Conservation (phyloP, 2,329 filamentous ascomycete genomes). For the Scolecobasidium constrictum region DNA sequence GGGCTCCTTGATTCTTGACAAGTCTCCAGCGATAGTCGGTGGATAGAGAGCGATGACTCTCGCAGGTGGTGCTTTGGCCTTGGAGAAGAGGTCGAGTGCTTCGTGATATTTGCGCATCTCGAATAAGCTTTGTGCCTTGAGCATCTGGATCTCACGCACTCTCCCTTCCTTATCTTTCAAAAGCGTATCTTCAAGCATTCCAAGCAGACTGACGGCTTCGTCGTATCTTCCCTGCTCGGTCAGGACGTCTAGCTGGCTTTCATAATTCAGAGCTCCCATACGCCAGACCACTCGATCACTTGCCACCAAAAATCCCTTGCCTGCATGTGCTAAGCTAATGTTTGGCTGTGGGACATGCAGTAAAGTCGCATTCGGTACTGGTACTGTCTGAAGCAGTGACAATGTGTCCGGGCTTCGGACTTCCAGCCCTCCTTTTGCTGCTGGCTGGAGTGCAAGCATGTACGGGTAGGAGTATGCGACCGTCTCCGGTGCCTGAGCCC, state of each 20-base stretch:
- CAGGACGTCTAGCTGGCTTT: conserved; percentile 76
- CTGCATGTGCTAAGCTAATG: conserved; percentile 87
- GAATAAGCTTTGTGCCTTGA: conserved; percentile 81
- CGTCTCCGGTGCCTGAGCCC: conserved; percentile 76
- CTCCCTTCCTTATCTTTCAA: conserved; percentile 71
- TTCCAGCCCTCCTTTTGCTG: conserved; percentile 75
- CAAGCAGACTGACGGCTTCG: conserved; percentile 81
- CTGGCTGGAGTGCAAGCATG: conserved; percentile 73
- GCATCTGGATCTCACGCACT: conserved; percentile 77
- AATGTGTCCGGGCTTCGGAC: conserved; percentile 87
- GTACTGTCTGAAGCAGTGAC: conserved; percentile 76
- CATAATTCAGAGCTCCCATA: conserved; percentile 88
- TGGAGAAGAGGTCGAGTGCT: conserved; percentile 81
- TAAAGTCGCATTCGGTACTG: conserved; percentile 69
- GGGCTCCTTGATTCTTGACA: conserved; percentile 50
- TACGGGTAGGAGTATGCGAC: conserved; percentile 97
- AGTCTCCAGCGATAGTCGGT: conserved; percentile 67
- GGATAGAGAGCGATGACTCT: conserved; percentile 80
- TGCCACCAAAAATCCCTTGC: conserved; percentile 87
- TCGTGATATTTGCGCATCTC: conserved; percentile 71
- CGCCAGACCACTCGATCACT: conserved; percentile 91
- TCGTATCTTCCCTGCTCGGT: conserved; percentile 66
- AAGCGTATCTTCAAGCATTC: conserved; percentile 86
- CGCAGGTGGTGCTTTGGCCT: conserved; percentile 81
- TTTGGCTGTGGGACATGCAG: conserved; percentile 89